Evolutionary conservation across 495 filamentous ascomycete species (phyloP).

Genomic region (Penicillium mononematosum): DNA sequence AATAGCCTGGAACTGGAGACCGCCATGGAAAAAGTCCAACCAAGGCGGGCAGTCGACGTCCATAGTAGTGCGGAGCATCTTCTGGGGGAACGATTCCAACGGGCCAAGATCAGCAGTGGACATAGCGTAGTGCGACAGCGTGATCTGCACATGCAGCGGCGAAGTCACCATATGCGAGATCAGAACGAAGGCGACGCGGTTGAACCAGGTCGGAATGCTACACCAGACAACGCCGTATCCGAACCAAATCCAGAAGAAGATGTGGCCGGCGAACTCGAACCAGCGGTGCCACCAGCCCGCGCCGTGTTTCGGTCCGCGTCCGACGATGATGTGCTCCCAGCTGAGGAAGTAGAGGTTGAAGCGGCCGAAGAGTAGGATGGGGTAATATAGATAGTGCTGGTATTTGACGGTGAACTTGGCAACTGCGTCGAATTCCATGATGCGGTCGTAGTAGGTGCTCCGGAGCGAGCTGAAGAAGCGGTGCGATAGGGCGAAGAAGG

Average conservation of each 20-base stretch:
- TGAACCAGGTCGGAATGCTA: conserved; percentile 61
- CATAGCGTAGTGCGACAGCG: conserved; percentile 92
- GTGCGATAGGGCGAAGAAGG: conserved; percentile 83
- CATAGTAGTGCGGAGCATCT: conserved; percentile 92
- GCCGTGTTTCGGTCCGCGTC: conserved; percentile 71
- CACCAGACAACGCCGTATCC: conserved; percentile 75
- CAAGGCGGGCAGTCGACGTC: conserved; percentile 86
- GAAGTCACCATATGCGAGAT: conserved; percentile 79
- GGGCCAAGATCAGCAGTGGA: conserved; percentile 79
- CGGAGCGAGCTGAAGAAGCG: conserved; percentile 67
- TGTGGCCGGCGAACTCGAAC: conserved; percentile 70
- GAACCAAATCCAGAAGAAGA: conserved; percentile 89
- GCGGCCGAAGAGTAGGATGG: conserved; percentile 71
- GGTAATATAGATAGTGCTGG: conserved; percentile 77
- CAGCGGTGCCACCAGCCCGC: conserved; percentile 80
- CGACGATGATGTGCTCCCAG: conserved; percentile 69
- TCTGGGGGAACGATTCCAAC: conserved; percentile 82
- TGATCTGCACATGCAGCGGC: conserved; percentile 87
- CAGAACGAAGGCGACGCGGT: conserved; percentile 68
- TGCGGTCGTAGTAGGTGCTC: conserved; percentile 77
- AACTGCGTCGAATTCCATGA: conserved; percentile 74
- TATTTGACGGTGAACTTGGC: conserved; percentile 65
- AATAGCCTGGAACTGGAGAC: conserved; percentile 86
- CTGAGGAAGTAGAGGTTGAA: conserved; percentile 81
- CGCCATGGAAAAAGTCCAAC: conserved; percentile 89